Percentiles rank a stretch among this genome's conserved stretches.
Evolutionary conservation across 177 flowering plant genomes (phyloP).

Genomic region (Vitis hybrid): DNA sequence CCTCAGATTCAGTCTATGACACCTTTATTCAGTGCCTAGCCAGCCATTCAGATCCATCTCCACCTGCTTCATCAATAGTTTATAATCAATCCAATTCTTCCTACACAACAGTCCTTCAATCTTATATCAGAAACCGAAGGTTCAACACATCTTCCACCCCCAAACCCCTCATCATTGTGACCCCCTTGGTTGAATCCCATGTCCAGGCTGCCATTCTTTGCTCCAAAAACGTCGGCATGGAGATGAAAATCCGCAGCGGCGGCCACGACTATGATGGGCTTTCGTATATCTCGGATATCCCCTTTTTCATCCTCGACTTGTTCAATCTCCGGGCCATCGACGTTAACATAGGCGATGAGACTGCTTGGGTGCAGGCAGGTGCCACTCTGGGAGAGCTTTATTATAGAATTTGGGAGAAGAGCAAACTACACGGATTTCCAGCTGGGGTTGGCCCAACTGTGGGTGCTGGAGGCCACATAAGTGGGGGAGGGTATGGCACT

Average conservation of each 20-base stretch:
- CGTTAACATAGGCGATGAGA: constrained; percentile 11
- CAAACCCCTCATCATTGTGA: constrained; percentile 29
- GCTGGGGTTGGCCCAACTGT: constrained; percentile 37
- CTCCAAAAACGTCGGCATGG: constrained; percentile 14
- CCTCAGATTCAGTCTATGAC: constrained; percentile 8
- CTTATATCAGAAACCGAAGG: constrained; percentile 28
- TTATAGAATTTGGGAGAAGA: constrained; percentile 32
- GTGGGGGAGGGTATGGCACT: constrained; percentile 41
- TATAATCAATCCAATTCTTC: constrained; percentile 17
- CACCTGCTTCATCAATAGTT: constrained; percentile 2
- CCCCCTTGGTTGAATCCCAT: constrained; percentile 17
- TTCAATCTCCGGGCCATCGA: constrained; percentile 22
- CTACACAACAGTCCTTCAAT: constrained; percentile 18
- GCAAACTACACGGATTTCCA: constrained; percentile 32
- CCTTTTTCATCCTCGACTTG: constrained; percentile 35
- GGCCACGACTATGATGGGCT: constrained; percentile 44
- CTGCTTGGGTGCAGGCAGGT: constrained; percentile 31
- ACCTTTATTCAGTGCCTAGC: constrained; percentile 12
- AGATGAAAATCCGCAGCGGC: constrained; percentile 39
- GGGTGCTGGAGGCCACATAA: constrained; percentile 36
- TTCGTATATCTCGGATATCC: constrained; percentile 22
- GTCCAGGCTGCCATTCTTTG: constrained; percentile 24
- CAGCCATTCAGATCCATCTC: neutral
- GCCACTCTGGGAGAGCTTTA: constrained; percentile 35
- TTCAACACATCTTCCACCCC: constrained; percentile 30